Percentiles rank a stretch among this genome's conserved stretches.
These are phyloP conservation scores for Rhizophagus clarus DNA, from an alignment of 192 early-diverging fungal species.

Conservation along the genomic window DNA sequence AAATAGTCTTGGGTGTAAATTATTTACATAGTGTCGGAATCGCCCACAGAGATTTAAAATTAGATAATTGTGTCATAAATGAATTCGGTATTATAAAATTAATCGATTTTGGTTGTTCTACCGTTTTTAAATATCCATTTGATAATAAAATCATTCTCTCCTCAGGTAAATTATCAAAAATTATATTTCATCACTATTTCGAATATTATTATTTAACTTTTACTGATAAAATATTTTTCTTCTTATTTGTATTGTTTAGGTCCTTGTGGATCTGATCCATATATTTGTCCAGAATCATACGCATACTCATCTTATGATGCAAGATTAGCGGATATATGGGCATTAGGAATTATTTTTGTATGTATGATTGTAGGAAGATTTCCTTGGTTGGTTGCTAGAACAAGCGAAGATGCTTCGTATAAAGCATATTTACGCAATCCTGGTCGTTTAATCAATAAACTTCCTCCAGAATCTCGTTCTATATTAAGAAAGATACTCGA, in stretches of 20 bases:
- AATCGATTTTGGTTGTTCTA: conserved; percentile 93
- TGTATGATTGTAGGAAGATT: conserved; percentile 72
- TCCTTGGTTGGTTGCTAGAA: conserved; percentile 64
- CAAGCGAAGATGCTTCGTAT: conserved; percentile 58
- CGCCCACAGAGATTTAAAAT: conserved; percentile 91
- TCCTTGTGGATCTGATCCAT: conserved; percentile 88
- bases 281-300: conserved; percentile 92
- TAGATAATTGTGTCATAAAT: conserved; percentile 86
- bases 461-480: conserved; percentile 58
- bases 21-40: conserved; percentile 92
- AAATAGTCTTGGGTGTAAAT: conserved; percentile 77
- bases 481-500: conserved; percentile 69
- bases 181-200: conserved; percentile 14
- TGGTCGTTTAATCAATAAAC: conserved; percentile 57
- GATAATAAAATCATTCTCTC: conserved; percentile 49
- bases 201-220: not conserved
- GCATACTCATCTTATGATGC: conserved; percentile 74
- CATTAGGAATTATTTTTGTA: conserved; percentile 84
- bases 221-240: conserved; percentile 45
- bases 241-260: conserved; percentile 55
- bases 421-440: conserved; percentile 54
- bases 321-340: conserved; percentile 87
- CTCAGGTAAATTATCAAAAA: conserved; percentile 50
- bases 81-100: conserved; percentile 81
- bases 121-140: conserved; percentile 87